A percentile compares a stretch with the other conserved stretches of the same genome.
Evolutionary conservation across 2,329 filamentous ascomycete species (phyloP).

Genomic region (Uncinocarpus reesii): DNA sequence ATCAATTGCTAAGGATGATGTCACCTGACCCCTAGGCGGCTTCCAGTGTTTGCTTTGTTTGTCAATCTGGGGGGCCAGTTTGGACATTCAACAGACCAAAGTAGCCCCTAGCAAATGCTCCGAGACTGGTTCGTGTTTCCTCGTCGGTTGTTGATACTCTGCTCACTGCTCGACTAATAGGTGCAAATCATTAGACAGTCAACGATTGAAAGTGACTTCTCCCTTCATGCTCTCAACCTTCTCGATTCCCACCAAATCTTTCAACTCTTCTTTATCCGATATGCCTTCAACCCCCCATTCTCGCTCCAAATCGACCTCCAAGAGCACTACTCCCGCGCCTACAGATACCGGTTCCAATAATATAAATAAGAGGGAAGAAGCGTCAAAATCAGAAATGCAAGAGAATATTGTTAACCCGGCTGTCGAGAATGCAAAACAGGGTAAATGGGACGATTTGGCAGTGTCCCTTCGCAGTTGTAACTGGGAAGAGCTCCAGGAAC

Average conservation of each 20-base stretch:
- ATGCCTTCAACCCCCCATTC: constrained; percentile 6
- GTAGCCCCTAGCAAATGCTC: not conserved
- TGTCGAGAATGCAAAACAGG: not conserved
- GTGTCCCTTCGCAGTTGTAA: constrained; percentile 49
- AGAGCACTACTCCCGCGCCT: not conserved
- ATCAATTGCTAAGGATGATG: constrained; percentile 12
- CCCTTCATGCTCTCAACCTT: not conserved
- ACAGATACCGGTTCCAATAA: constrained; percentile 1
- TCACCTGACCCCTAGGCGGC: constrained; percentile 15
- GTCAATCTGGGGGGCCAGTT: not conserved
- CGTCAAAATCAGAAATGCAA: not conserved
- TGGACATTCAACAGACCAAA: not conserved
- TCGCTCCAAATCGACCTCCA: constrained; percentile 7
- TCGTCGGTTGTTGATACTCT: too few species aligned
- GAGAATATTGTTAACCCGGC: not conserved
- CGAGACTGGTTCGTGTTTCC: not conserved
- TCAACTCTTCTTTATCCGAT: not conserved
- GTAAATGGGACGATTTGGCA: constrained; percentile 9
- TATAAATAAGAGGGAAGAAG: not conserved
- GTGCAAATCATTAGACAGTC: not conserved
- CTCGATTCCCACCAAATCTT: not conserved
- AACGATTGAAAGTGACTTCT: not conserved
- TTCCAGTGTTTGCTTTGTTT: constrained; percentile 12
- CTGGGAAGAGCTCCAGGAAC: constrained; percentile 65
- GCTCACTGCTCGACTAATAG: too few species aligned